phyloP scores from a whole-genome alignment of 257 asterid species.

The Przewalskia tangutica region DNA sequence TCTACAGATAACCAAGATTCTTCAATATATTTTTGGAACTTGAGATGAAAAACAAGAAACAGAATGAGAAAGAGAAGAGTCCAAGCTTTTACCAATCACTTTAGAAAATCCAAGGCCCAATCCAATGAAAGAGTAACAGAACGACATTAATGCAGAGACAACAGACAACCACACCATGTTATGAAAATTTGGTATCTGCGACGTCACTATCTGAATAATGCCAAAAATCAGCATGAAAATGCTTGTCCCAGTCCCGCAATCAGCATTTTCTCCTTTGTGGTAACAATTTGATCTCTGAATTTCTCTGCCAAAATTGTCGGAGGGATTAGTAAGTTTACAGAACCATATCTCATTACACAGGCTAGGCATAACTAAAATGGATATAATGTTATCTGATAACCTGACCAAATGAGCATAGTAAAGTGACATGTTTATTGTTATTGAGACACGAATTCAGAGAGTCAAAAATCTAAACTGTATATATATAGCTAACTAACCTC shows the following conservation, averaged over 20 bases:
- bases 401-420: background rate
- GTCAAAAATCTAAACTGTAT: background rate
- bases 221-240: constrained; percentile 51
- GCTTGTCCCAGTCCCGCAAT: constrained; percentile 32
- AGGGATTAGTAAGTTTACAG: background rate
- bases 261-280: constrained; percentile 39
- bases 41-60: background rate
- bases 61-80: background rate
- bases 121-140: constrained; percentile 51
- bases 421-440: background rate
- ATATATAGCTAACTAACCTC: constrained; percentile 19
- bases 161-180: constrained; percentile 58
- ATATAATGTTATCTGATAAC: background rate
- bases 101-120: constrained; percentile 62
- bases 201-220: constrained; percentile 37
- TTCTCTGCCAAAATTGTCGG: constrained; percentile 39
- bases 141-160: constrained; percentile 69
- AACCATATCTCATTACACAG: background rate
- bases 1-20: constrained; percentile 23
- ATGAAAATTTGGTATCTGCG: constrained; percentile 68
- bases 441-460: background rate
- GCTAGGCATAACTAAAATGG: background rate
- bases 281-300: constrained; percentile 63
- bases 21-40: background rate
- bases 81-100: constrained; percentile 38